These are phyloP conservation scores for Fusarium aywerte DNA, from an alignment of 2,329 filamentous ascomycete species.

Conservation along the genomic window DNA sequence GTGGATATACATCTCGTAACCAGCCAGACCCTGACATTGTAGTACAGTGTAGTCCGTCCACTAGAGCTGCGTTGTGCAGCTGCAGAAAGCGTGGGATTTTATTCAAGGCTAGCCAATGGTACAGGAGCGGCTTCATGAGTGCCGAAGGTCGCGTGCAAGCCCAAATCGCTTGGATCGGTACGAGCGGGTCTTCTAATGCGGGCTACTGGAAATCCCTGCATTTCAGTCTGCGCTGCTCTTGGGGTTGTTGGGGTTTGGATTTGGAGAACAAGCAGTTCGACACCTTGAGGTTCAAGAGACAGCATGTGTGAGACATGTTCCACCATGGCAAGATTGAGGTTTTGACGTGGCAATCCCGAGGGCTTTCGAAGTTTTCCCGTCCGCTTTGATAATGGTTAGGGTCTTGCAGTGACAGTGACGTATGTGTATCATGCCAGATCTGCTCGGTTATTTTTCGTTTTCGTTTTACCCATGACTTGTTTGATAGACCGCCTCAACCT, in stretches of 20 bases:
- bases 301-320: constrained; percentile 19
- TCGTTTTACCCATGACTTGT: constrained; percentile 22
- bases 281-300: neutral
- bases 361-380: constrained; percentile 15
- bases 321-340: neutral
- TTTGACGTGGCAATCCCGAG: neutral
- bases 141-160: constrained; percentile 46
- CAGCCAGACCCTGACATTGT: neutral
- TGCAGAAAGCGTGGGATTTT: constrained; percentile 2
- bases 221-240: constrained; percentile 38
- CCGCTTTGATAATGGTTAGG: constrained; percentile 14
- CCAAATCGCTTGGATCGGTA: constrained; percentile 46
- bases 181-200: constrained; percentile 36
- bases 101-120: constrained; percentile 15
- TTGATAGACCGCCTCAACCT: constrained; percentile 26
- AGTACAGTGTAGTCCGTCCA: neutral
- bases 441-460: constrained; percentile 22
- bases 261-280: constrained; percentile 24
- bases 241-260: constrained; percentile 30
- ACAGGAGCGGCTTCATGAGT: constrained; percentile 28
- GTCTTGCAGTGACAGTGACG: constrained; percentile 26
- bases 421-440: constrained; percentile 17
- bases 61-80: neutral
- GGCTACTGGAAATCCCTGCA: constrained; percentile 44
- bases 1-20: neutral